phyloP scores from a whole-genome alignment of 306 rosid species.

The Purshia tridentata region DNA sequence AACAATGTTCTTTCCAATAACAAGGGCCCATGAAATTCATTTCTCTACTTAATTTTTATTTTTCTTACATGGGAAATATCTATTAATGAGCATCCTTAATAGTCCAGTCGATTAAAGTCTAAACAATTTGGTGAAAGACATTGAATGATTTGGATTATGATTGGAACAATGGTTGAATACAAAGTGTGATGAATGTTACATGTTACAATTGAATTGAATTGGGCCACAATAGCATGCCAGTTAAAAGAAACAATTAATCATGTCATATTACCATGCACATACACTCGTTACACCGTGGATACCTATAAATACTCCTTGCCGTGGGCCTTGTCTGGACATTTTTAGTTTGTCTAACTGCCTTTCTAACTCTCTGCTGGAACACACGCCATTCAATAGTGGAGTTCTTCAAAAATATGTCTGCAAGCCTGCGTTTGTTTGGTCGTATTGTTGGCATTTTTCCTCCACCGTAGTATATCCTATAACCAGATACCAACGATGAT shows the following conservation, averaged over 20 bases:
- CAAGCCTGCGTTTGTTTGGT: slow-evolving; percentile 93
- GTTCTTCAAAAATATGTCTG: slow-evolving; percentile 71
- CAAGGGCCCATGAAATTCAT: no score
- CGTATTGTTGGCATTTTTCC: slow-evolving; percentile 93
- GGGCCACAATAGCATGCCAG: not conserved
- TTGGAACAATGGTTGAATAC: not conserved
- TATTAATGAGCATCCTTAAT: no score
- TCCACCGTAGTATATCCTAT: slow-evolving; percentile 85
- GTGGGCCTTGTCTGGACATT: slow-evolving; percentile 83
- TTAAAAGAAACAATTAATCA: not conserved
- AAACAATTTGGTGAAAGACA: not conserved
- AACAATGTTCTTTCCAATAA: no score
- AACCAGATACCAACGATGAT: slow-evolving; percentile 89
- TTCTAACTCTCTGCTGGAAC: slow-evolving; percentile 90
- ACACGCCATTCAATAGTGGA: slow-evolving; percentile 84
- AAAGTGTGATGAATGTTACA: not conserved
- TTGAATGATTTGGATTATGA: not conserved
- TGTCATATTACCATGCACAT: slow-evolving; percentile 63
- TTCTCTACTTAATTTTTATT: no score
- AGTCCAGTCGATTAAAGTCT: not conserved
- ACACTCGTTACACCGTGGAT: slow-evolving; percentile 89
- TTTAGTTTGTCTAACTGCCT: slow-evolving; percentile 96
- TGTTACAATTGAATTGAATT: slow-evolving; percentile 12
- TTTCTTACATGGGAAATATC: no score
- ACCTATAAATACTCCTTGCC: slow-evolving; percentile 90